Evolutionary conservation across 208 protist species (phyloP), one percentile per base, ranked within the genome.

Genomic region (Trypanosomatidae sp.): DNA sequence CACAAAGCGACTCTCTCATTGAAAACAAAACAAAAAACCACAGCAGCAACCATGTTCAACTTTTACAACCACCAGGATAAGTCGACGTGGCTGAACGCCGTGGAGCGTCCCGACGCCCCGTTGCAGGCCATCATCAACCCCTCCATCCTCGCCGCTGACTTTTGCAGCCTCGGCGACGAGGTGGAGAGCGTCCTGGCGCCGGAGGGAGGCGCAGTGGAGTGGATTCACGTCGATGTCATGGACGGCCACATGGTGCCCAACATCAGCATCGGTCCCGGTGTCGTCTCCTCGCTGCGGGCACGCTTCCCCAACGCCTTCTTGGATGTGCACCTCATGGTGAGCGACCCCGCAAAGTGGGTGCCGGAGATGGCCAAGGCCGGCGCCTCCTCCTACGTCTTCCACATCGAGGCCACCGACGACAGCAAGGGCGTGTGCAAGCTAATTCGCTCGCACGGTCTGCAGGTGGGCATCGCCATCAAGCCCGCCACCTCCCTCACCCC

Each of bases 141-240:
- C 5, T 99, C 97, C 28, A 95, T 99, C 52, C 88, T 99, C 22
- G 93, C 94, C 10, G 78, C 76, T n/a, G 93, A 99, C 79, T 97
- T 99, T 74, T 84, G 89, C 43, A 58, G 70, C 17, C 82, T 98
- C 15, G 90, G 83, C 7, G 87, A 91, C 28, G 97, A 98, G 71
- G 94, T 93, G 59, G 70, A 74, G 19, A 74, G 78, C 64, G 92
- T 99, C 4, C 69, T 98, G 3, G 85, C 86, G 3, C n/a, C 59
- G 19, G 80, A 59, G 1, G 89, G 89, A 6, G 88, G 84, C 4
- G 92, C 87, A 25, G 67, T 50, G 25, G 79, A 84, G 67, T 99
- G 96, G 95, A 83, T 99, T n/a, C 98, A 99, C 83, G 88, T 99
- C 25, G 98, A 99, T 66, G 95, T 99, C 9, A 99, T 99, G 98